Conservation (phyloP, 208 protist genomes). For the Trypanosoma melophagium region DNA sequence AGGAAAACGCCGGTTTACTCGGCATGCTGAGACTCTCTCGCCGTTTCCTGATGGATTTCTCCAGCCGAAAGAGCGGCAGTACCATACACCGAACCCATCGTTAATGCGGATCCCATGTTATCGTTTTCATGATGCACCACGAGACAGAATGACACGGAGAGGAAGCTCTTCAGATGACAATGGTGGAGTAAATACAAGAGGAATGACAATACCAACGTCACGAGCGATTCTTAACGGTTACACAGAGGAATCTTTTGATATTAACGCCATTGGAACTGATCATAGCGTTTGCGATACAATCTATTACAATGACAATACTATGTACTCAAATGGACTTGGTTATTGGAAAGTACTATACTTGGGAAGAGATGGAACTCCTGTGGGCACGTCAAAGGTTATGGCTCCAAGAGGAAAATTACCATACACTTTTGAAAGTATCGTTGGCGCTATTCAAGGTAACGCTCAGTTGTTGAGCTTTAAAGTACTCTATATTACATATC, state of each 20-base stretch:
- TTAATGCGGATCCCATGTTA: not conserved
- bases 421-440: constrained; percentile 1
- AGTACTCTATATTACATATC: constrained; percentile 20
- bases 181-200: too few species aligned
- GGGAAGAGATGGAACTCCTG: constrained; percentile 3
- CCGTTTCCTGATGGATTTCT: not conserved
- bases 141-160: too few species aligned
- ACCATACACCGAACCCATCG: not conserved
- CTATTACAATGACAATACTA: too few species aligned
- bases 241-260: too few species aligned
- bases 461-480: constrained; percentile 2
- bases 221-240: too few species aligned
- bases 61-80: not conserved
- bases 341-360: constrained; percentile 26
- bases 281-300: too few species aligned
- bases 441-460: constrained; percentile 7
- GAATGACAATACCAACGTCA: too few species aligned
- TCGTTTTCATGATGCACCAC: too few species aligned
- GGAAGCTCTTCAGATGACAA: too few species aligned
- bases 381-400: constrained; percentile 18
- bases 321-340: constrained; percentile 5
- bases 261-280: too few species aligned
- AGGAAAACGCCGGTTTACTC: not conserved
- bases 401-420: constrained; percentile 7
- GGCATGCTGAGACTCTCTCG: not conserved